phyloP scores from a whole-genome alignment of 2,329 filamentous ascomycete genomes.

The Pyricularia pennisetigena region DNA sequence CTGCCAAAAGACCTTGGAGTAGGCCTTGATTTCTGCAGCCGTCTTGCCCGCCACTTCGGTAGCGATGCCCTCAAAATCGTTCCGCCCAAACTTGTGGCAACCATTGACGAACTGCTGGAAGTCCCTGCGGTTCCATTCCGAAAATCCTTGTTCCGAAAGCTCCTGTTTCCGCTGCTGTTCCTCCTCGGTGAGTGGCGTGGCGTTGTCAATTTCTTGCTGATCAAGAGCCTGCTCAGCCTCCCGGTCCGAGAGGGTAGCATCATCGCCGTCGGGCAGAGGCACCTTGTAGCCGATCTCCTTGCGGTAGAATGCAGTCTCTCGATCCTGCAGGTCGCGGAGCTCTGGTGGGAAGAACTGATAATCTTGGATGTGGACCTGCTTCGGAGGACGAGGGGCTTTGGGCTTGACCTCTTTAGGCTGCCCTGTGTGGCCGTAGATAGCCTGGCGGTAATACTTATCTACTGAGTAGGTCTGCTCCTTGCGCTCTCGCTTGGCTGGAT shows the following conservation, averaged over 20 bases:
- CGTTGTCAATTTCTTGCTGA: constrained; percentile 88
- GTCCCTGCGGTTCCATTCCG: constrained; percentile 91
- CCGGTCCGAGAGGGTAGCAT: constrained; percentile 72
- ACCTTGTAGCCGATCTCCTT: constrained; percentile 97
- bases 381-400: constrained; percentile 89
- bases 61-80: constrained; percentile 75
- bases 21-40: constrained; percentile 74
- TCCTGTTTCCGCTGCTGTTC: constrained; percentile 80
- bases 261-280: constrained; percentile 76
- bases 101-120: constrained; percentile 98
- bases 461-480: constrained; percentile 98
- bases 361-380: constrained; percentile 85
- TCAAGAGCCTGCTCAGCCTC: constrained; percentile 80
- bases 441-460: constrained; percentile 95
- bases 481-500: constrained; percentile 93
- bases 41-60: constrained; percentile 88
- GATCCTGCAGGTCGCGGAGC: constrained; percentile 83
- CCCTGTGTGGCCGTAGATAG: constrained; percentile 67
- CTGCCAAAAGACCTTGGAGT: constrained; percentile 94
- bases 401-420: constrained; percentile 78
- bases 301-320: constrained; percentile 89
- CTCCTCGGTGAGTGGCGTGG: constrained; percentile 76
- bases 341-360: constrained; percentile 92
- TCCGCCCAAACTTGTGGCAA: constrained; percentile 83
- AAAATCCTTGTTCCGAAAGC: constrained; percentile 77